phyloP scores from a whole-genome alignment of 768 basidiomycete species.

The Galerina marginata region DNA sequence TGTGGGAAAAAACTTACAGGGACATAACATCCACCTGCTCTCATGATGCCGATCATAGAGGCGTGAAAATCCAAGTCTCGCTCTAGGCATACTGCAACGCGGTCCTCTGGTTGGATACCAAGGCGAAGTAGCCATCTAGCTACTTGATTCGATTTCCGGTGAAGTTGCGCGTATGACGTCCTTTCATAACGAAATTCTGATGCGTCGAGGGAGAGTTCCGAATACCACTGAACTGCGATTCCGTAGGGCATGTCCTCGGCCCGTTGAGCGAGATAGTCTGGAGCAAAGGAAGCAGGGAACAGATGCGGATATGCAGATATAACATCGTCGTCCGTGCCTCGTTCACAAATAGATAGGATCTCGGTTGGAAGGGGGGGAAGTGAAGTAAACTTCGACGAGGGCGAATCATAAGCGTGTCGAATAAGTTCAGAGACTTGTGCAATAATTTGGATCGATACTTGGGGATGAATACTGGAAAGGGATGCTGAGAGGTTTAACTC shows the following conservation, averaged over 20 bases:
- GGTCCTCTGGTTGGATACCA: constrained; percentile 43
- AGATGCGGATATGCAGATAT: constrained; percentile 29
- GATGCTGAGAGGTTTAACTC: constrained; percentile 21
- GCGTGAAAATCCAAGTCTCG: constrained; percentile 48
- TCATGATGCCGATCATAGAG: constrained; percentile 48
- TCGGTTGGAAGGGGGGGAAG: constrained; percentile 22
- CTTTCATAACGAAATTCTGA: constrained; percentile 24
- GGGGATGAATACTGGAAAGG: constrained; percentile 26
- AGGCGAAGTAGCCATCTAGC: constrained; percentile 45
- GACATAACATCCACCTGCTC: constrained; percentile 57
- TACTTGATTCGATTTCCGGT: constrained; percentile 42
- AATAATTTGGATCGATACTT: constrained; percentile 31
- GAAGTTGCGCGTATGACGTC: constrained; percentile 42
- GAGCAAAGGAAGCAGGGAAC: constrained; percentile 27
- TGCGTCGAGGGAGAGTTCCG: constrained; percentile 30
- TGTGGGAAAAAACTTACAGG: constrained; percentile 38
- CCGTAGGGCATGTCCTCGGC: constrained; percentile 28
- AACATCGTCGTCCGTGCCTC: constrained; percentile 27
- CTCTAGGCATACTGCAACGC: constrained; percentile 51
- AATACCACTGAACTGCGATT: constrained; percentile 36
- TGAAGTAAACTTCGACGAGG: constrained; percentile 9
- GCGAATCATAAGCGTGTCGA: constrained; percentile 18
- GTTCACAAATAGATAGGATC: constrained; percentile 32
- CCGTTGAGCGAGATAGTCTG: constrained; percentile 34
- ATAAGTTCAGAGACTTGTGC: constrained; percentile 29